Conservation (phyloP, 139 green algal genomes). For the Haematococcus sp. region DNA sequence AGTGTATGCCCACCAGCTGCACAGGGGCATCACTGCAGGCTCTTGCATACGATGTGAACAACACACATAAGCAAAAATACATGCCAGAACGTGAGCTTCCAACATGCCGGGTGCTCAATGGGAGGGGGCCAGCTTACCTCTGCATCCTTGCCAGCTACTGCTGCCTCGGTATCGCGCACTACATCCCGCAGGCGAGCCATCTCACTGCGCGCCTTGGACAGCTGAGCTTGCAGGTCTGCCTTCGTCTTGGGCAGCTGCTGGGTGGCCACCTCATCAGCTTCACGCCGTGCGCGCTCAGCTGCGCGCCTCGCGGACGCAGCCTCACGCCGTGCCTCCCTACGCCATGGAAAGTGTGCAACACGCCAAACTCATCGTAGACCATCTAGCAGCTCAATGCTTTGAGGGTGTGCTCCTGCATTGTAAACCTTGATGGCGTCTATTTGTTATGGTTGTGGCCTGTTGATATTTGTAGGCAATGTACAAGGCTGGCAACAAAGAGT, state of each 20-base stretch:
- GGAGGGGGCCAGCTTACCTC: constrained; percentile 4
- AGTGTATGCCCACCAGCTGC: not conserved
- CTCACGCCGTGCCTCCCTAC: constrained; percentile 26
- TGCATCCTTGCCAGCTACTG: constrained; percentile 1
- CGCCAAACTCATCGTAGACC: too few species aligned
- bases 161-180: constrained; percentile 14
- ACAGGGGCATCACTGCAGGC: not conserved
- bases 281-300: constrained; percentile 8
- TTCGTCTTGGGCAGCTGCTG: constrained; percentile 24
- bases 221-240: not conserved
- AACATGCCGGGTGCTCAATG: not conserved
- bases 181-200: constrained; percentile 13
- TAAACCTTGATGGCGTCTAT: not conserved
- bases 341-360: not conserved
- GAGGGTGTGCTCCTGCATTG: not conserved
- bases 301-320: not conserved
- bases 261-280: constrained; percentile 6
- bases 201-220: constrained; percentile 14
- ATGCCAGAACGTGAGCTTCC: not conserved
- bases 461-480: not conserved
- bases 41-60: not conserved
- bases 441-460: too few species aligned
- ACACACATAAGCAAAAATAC: not conserved
- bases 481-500: not conserved
- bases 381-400: too few species aligned